Evolutionary conservation across 805 yeast species (phyloP).

Genomic region (Kodamaea kakaduensis): DNA sequence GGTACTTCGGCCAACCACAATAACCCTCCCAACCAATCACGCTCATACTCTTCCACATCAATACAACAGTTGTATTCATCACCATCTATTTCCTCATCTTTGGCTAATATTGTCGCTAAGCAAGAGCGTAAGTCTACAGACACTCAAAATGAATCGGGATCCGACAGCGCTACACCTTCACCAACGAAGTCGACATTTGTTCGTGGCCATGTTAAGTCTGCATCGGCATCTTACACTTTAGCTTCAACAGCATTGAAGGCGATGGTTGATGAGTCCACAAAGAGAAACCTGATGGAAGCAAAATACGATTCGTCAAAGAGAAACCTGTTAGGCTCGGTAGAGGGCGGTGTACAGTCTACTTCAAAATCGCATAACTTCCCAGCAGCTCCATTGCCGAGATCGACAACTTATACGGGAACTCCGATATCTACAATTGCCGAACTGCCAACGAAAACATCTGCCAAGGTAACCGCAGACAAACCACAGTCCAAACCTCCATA

Average conservation of each 20-base stretch:
- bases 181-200: conserved; percentile 17
- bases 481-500: not conserved
- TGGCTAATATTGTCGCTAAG: conserved; percentile 49
- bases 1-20: conserved; percentile 4
- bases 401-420: conserved; percentile 31
- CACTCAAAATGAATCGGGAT: conserved; percentile 10
- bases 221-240: conserved; percentile 41
- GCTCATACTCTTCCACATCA: conserved; percentile 33
- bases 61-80: conserved; percentile 44
- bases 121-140: conserved; percentile 20
- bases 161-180: conserved; percentile 20
- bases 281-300: not conserved
- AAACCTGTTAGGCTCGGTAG: conserved; percentile 17
- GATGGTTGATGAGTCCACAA: conserved; percentile 51
- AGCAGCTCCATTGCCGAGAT: conserved; percentile 15
- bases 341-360: conserved; percentile 15
- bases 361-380: conserved; percentile 12
- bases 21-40: conserved; percentile 21
- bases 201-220: conserved; percentile 31
- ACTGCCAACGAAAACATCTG: conserved; percentile 29
- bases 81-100: conserved; percentile 63
- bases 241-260: conserved; percentile 72
- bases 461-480: conserved; percentile 1
- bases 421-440: conserved; percentile 45
- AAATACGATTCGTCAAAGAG: conserved; percentile 11